Evolutionary conservation across 768 basidiomycete species (phyloP), one percentile per base, ranked within the genome.

Genomic region (Tulasnella sp.): DNA sequence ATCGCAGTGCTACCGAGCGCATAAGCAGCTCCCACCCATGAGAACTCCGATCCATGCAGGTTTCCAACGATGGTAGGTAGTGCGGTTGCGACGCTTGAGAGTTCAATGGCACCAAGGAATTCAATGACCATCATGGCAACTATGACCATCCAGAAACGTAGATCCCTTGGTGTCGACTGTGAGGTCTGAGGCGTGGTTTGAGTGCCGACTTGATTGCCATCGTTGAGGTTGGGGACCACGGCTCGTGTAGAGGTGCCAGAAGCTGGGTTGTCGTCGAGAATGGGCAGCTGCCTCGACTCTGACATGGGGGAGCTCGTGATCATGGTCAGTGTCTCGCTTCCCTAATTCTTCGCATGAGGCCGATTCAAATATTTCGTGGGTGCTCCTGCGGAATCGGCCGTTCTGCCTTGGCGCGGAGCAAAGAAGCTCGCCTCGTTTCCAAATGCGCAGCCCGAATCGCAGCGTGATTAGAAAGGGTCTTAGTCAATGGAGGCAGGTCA

Each of bases 1-100:
- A 86, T 82, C 0, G 86, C 85, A 0, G 87, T 84, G 3, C 84
- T 83, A 0, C 84, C 83, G 83, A 87, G 54, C 82, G 81, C 24
- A 78, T 83, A 34, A 11, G 58, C 72, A 16, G 78, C 50, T 12
- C 83, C 83, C 20, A 83, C 79, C 83, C 83, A 83, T 9, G 31
- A 24, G 48, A 77, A 77, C 2, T 77, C 76, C 31, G 41, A 44
- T 20, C 76, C 88, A 31, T 77, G 41, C 7, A 77, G 44, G 12
- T 20, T 14, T 20, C 16, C 18, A 6, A 77, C 76, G n/a, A 77
- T 77, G 42, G 76, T 77, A 22, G 76, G 76, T 28, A 77, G n/a
- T 9, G 76, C 76, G 3, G 76, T 77, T 12, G 76, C 44, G 12
- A 77, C 44, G 37, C 40, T 44, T 12, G 73, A 31, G n/a, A 0